phyloP scores from a whole-genome alignment of 2,329 filamentous ascomycete genomes.

The Fusarium brachygibbosum region DNA sequence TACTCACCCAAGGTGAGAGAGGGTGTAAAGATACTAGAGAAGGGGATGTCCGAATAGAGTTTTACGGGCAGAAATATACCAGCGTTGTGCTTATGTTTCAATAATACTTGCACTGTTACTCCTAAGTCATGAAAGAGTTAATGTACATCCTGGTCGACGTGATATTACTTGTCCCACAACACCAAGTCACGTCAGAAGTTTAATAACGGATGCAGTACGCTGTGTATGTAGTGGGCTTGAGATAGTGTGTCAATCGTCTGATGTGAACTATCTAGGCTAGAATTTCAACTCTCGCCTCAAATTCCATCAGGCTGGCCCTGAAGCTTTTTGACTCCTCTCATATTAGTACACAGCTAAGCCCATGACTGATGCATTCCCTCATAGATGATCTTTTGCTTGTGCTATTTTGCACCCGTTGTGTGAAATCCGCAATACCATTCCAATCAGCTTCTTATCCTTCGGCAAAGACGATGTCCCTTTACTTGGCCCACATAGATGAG shows the following conservation, averaged over 20 bases:
- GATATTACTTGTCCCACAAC: neutral
- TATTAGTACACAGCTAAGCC: neutral
- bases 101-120: neutral
- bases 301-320: neutral
- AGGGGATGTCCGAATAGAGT: constrained; percentile 64
- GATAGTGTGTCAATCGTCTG: neutral
- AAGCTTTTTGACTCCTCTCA: too few relatives aligned
- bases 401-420: constrained; percentile 2
- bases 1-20: constrained; percentile 90
- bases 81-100: constrained; percentile 5
- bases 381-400: neutral
- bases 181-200: neutral
- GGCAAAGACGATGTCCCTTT: neutral
- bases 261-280: neutral
- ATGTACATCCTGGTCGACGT: neutral
- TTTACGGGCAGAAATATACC: constrained; percentile 10
- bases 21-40: constrained; percentile 77
- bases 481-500: constrained; percentile 44
- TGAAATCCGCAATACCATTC: neutral
- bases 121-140: neutral
- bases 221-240: neutral
- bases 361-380: neutral
- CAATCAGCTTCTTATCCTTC: neutral
- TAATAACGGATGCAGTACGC: neutral
- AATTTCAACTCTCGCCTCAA: neutral